Percentiles rank a stretch among this genome's conserved stretches.
These are phyloP conservation scores for Ophiostoma montium DNA, from an alignment of 2,329 filamentous ascomycete genomes.

Conservation along the genomic window DNA sequence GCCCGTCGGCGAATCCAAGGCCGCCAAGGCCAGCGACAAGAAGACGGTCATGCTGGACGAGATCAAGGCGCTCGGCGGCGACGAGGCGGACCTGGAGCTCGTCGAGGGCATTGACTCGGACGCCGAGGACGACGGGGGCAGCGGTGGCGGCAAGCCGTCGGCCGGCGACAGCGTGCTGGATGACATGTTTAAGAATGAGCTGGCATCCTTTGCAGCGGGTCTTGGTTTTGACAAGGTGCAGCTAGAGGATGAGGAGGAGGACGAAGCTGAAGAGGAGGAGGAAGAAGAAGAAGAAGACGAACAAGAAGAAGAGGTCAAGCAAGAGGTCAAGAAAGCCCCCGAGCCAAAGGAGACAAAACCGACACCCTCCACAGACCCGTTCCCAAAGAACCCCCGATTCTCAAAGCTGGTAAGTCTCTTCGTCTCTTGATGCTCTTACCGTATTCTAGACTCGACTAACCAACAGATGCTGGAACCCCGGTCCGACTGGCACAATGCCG, in stretches of 20 bases:
- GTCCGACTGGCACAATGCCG: conserved; percentile 40
- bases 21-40: conserved; percentile 8
- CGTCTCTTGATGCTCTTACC: neutral
- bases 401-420: conserved; percentile 27
- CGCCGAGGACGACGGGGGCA: conserved; percentile 26
- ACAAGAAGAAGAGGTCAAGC: conserved; percentile 24
- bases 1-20: conserved; percentile 11
- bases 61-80: conserved; percentile 50
- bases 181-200: conserved; percentile 29
- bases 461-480: conserved; percentile 40
- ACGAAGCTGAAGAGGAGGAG: conserved; percentile 14
- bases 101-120: conserved; percentile 41
- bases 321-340: conserved; percentile 18
- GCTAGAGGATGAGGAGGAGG: conserved; percentile 26
- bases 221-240: conserved; percentile 33
- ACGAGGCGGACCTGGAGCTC: conserved; percentile 49
- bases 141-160: conserved; percentile 14
- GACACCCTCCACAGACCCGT: conserved; percentile 3
- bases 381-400: conserved; percentile 14
- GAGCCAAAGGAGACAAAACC: conserved; percentile 18
- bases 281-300: conserved; percentile 16
- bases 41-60: conserved; percentile 37
- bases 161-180: conserved; percentile 16
- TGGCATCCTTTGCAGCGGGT: conserved; percentile 36
- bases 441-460: neutral